These are phyloP conservation scores for Ceriops zippeliana DNA, from an alignment of 345 rosid species.

Conservation along the genomic window DNA sequence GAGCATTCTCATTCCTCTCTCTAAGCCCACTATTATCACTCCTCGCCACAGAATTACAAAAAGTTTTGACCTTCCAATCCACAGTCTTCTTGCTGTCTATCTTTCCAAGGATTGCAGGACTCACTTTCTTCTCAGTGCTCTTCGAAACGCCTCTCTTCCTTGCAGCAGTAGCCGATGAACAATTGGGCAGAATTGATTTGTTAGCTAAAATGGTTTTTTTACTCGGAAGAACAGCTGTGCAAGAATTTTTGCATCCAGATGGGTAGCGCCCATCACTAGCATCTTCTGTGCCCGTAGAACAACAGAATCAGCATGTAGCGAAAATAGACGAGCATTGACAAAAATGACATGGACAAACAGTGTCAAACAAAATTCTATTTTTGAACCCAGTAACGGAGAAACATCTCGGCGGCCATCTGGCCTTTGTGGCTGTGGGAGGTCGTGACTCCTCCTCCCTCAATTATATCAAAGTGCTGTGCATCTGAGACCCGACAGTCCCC, in stretches of 20 bases:
- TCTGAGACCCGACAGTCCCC: too few species aligned
- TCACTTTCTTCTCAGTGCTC: conserved; percentile 43
- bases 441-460: too few species aligned
- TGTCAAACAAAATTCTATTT: too few species aligned
- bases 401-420: too few species aligned
- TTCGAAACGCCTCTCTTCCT: conserved; percentile 49
- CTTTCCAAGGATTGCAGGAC: conserved; percentile 28
- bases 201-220: conserved; percentile 34
- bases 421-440: too few species aligned
- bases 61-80: conserved; percentile 52
- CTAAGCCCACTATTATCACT: conserved; percentile 26
- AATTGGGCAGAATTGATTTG: conserved; percentile 47
- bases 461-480: too few species aligned
- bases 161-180: conserved; percentile 42
- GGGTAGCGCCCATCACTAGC: conserved; percentile 50
- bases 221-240: conserved; percentile 30
- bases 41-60: conserved; percentile 29
- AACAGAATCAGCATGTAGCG: neutral
- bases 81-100: conserved; percentile 45
- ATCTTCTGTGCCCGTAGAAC: conserved; percentile 40
- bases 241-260: conserved; percentile 40
- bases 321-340: neutral
- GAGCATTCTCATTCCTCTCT: conserved; percentile 29
- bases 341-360: neutral
- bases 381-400: too few species aligned